Evolutionary conservation across 2,329 filamentous ascomycete genomes (phyloP).

Genomic region (Colletotrichum musae): DNA sequence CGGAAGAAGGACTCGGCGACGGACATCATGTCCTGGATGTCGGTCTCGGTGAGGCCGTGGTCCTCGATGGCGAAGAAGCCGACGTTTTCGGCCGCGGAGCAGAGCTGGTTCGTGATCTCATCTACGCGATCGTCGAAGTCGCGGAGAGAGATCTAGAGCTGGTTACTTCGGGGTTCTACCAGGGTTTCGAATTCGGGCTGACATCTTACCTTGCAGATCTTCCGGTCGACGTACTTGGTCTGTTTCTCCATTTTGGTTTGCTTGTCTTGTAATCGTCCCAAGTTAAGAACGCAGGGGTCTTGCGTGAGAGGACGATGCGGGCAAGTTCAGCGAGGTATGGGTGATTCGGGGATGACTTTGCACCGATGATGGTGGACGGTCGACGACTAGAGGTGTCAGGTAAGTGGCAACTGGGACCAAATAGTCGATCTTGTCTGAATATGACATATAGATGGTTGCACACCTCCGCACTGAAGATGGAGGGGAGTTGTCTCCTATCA

Average conservation of each 20-base stretch:
- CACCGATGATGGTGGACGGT: too few relatives aligned
- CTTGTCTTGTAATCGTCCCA: neutral
- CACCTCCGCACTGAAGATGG: neutral
- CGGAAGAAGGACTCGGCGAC: constrained; percentile 68
- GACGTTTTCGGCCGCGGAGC: constrained; percentile 68
- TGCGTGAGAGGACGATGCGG: neutral
- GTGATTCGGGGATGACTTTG: too few relatives aligned
- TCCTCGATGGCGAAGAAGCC: constrained; percentile 73
- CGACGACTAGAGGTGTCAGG: too few relatives aligned
- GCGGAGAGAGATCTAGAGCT: constrained; percentile 63
- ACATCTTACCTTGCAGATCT: constrained; percentile 16
- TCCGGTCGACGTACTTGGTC: constrained; percentile 29
- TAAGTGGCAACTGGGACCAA: too few relatives aligned
- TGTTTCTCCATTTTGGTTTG: constrained; percentile 8
- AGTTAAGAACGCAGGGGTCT: neutral
- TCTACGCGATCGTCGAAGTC: constrained; percentile 68
- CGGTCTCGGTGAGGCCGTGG: constrained; percentile 64
- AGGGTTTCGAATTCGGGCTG: neutral
- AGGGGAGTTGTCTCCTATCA: neutral
- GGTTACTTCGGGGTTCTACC: neutral
- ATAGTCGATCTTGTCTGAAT: too few relatives aligned
- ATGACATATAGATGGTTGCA: too few relatives aligned
- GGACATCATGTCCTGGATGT: constrained; percentile 67
- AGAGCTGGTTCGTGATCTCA: constrained; percentile 66
- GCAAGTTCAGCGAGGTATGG: too few relatives aligned